Evolutionary conservation across 208 protist genomes (phyloP).

Genomic region (Balamuthia mandrillaris): DNA sequence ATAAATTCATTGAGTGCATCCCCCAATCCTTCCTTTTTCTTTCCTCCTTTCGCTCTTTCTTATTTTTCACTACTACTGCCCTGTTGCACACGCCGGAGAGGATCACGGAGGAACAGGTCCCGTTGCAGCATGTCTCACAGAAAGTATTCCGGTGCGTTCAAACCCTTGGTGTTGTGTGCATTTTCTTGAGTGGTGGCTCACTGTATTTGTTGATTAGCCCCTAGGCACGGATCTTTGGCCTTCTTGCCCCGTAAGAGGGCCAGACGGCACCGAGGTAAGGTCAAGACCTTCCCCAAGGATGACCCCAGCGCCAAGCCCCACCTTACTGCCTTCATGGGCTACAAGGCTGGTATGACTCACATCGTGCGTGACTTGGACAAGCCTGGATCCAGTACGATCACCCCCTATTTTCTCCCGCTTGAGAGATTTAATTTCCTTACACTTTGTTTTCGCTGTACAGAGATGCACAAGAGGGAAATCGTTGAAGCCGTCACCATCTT

Average conservation of each 20-base stretch:
- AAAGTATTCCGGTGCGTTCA: conserved; percentile 18
- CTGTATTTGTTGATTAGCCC: conserved; percentile 54
- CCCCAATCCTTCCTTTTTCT: too few species aligned
- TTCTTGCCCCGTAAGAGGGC: conserved; percentile 96
- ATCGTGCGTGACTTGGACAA: conserved; percentile 96
- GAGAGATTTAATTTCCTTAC: too few species aligned
- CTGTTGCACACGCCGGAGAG: too few species aligned
- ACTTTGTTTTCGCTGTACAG: conserved; percentile 19
- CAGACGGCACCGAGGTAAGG: conserved; percentile 82
- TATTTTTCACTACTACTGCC: too few species aligned
- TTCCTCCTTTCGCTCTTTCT: too few species aligned
- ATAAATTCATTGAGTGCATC: too few species aligned
- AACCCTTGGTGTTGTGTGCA: not conserved
- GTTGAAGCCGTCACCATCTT: conserved; percentile 98
- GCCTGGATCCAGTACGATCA: conserved; percentile 75
- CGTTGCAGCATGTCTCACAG: conserved; percentile 24
- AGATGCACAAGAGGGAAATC: conserved; percentile 97
- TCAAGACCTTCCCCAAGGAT: conserved; percentile 90
- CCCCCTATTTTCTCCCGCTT: not conserved
- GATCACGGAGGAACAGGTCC: too few species aligned
- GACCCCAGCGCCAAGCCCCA: conserved; percentile 86
- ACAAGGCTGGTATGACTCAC: conserved; percentile 99
- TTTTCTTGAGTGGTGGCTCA: not conserved
- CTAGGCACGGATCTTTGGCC: conserved; percentile 95
- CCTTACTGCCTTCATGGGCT: conserved; percentile 96